These are phyloP conservation scores for Mollisiaceae sp. DNA, from an alignment of 2,329 filamentous ascomycete species.

Conservation along the genomic window DNA sequence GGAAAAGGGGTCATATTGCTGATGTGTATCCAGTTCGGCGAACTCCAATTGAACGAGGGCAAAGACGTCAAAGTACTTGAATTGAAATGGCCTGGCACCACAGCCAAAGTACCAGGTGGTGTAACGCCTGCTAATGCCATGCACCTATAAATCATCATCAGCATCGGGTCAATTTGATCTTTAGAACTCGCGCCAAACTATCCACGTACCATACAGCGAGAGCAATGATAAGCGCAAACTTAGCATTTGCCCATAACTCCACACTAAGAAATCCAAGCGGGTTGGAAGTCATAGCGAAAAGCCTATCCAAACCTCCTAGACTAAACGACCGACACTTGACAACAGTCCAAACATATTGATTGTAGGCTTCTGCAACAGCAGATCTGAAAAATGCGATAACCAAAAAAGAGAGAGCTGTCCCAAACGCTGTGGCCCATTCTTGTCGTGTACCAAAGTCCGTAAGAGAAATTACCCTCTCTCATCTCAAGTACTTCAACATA, in stretches of 20 bases:
- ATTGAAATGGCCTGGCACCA: neutral
- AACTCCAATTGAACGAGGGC: slow-evolving; percentile 1
- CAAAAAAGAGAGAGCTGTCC: slow-evolving; percentile 30
- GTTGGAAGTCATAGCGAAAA: slow-evolving; percentile 28
- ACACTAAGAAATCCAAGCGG: slow-evolving; percentile 19
- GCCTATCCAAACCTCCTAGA: slow-evolving; percentile 27
- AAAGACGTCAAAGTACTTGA: neutral
- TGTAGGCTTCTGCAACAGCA: slow-evolving; percentile 21
- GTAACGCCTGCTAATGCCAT: slow-evolving; percentile 1
- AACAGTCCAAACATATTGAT: slow-evolving; percentile 32
- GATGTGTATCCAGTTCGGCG: neutral
- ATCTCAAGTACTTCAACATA: too few relatives aligned
- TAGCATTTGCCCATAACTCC: slow-evolving; percentile 17
- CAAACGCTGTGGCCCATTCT: slow-evolving; percentile 25
- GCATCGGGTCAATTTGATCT: neutral
- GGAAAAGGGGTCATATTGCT: neutral
- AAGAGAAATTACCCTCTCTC: too few relatives aligned
- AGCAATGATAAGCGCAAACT: neutral
- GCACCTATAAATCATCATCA: neutral
- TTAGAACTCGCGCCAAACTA: neutral
- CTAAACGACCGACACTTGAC: slow-evolving; percentile 22
- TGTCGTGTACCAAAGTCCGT: too few relatives aligned
- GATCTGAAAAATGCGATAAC: slow-evolving; percentile 24
- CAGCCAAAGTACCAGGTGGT: slow-evolving; percentile 9
- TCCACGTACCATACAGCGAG: neutral